Conservation (phyloP, 1,139 yeast species). For the Casaregolazyma suthepensis region DNA sequence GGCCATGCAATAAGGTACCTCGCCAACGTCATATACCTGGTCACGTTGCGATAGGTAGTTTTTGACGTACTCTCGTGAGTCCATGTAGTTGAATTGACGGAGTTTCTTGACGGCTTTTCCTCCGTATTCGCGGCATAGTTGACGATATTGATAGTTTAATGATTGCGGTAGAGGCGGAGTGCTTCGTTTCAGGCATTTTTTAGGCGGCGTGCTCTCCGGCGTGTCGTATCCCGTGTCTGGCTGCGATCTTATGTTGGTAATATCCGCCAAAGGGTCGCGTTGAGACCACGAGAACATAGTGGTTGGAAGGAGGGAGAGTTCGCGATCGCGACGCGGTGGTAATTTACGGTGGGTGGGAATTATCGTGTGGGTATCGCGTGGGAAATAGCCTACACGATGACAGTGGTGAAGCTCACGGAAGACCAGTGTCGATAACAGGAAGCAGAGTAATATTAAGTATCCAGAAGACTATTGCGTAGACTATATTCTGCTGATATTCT, state of each 20-base stretch:
- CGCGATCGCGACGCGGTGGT: constrained; percentile 8
- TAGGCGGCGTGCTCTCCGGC: constrained; percentile 1
- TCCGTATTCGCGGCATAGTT: background rate
- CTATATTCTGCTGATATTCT: too few relatives aligned
- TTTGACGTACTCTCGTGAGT: background rate
- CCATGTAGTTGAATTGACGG: background rate
- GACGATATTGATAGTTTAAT: background rate
- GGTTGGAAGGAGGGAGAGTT: background rate
- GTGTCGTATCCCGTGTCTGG: background rate
- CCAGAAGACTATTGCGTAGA: too few relatives aligned
- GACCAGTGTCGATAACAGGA: too few relatives aligned
- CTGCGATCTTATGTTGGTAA: constrained; percentile 1
- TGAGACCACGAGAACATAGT: constrained; percentile 1
- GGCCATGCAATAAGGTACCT: background rate
- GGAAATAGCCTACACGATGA: too few relatives aligned
- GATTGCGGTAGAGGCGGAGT: background rate
- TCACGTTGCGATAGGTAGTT: background rate
- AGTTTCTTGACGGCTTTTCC: background rate
- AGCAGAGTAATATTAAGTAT: too few relatives aligned
- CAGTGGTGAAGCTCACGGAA: too few relatives aligned
- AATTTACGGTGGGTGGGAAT: too few relatives aligned
- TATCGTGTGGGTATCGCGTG: too few relatives aligned
- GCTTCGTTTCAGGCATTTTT: background rate
- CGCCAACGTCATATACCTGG: background rate
- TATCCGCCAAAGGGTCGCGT: background rate